Evolutionary conservation across 2,329 filamentous ascomycete genomes (phyloP), one percentile per base, ranked within the genome.

Genomic region (Lecanicillium sp.): DNA sequence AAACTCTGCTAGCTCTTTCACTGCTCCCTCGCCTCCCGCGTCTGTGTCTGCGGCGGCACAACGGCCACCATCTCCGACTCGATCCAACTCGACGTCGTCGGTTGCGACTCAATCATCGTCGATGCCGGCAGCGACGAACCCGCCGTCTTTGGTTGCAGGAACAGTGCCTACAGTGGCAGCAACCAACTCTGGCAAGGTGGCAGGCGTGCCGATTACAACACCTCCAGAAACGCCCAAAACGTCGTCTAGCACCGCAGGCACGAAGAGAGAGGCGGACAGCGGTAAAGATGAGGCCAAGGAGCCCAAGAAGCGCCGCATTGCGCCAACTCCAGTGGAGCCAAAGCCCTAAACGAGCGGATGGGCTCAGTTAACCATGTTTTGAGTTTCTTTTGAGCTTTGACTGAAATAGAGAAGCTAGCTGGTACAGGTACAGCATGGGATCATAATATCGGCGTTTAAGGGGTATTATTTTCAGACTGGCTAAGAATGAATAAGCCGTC

Each of bases 11-110:
- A 64, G 77, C 62, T 68, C 80, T 49, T 64, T 76, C 49, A 63
- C 73, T 43, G 69, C 74, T 45, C 78, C 67, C 32, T 79, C 76
- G 20, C 74, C 72, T 2, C 73, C 60, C 2, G 60, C 62, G 44
- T 68, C 74, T 22, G 66, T 73, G 6, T 71, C 80, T 0, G 71
- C 79, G 33, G 69, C 74, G 40, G 71, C 72, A 13, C 73, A 75
- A 32, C 77, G 83, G 17, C 85, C 87, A 4, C 75, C 81, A 3
- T 92, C 85, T 15, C 88, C 87, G 9, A 75, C 87, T 2, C 73
- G 88, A 44, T 90, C 86, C n/a, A 94, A 87, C 54, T 94, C 87
- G 5, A 75, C 83, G 1, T 89, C 85, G 1, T 94, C 86, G 9
- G 71, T 90, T 33, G 75, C 82, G 4, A 89, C 85, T 0, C 78